Conservation (phyloP, 2,329 filamentous ascomycete species). For the Colletotrichum liriopes region DNA sequence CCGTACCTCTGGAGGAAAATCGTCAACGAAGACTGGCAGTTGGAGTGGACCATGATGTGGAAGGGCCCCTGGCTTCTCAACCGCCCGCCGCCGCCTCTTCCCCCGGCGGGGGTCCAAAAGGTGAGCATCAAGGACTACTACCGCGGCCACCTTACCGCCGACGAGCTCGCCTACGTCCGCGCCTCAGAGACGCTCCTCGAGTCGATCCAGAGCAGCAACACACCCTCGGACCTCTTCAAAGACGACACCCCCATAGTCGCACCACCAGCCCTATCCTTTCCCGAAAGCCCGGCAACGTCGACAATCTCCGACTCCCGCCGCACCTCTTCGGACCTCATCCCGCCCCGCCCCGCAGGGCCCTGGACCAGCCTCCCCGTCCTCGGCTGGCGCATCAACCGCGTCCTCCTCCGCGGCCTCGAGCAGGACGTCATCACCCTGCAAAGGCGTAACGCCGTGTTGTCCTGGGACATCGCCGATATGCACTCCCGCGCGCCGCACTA, state of each 20-base stretch:
- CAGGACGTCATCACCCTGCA: constrained; percentile 65
- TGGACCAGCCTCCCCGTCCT: constrained; percentile 61
- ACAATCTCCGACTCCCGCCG: constrained; percentile 12
- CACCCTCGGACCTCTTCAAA: constrained; percentile 47
- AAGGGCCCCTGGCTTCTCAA: constrained; percentile 63
- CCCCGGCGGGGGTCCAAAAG: constrained; percentile 58
- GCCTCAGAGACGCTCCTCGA: constrained; percentile 53
- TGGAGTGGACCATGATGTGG: constrained; percentile 64
- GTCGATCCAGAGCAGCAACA: constrained; percentile 50
- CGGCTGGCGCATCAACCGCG: constrained; percentile 57
- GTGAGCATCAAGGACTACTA: constrained; percentile 65
- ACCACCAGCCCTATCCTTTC: constrained; percentile 48
- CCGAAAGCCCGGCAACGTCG: constrained; percentile 28
- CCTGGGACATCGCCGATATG: constrained; percentile 63
- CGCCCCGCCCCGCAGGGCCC: constrained; percentile 53
- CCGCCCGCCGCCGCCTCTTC: constrained; percentile 54
- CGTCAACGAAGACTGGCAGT: constrained; percentile 65
- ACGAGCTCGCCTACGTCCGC: constrained; percentile 59
- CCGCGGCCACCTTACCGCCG: constrained; percentile 62
- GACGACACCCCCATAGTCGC: constrained; percentile 51
- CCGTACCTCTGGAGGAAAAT: constrained; percentile 68
- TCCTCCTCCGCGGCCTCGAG: constrained; percentile 63
- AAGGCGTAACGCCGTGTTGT: constrained; percentile 63
- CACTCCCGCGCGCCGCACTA: constrained; percentile 66
- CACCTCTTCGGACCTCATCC: constrained; percentile 46